Base-by-base conservation (phyloP, 768 basidiomycete genomes). In the Leccinum subtestaceum region DNA sequence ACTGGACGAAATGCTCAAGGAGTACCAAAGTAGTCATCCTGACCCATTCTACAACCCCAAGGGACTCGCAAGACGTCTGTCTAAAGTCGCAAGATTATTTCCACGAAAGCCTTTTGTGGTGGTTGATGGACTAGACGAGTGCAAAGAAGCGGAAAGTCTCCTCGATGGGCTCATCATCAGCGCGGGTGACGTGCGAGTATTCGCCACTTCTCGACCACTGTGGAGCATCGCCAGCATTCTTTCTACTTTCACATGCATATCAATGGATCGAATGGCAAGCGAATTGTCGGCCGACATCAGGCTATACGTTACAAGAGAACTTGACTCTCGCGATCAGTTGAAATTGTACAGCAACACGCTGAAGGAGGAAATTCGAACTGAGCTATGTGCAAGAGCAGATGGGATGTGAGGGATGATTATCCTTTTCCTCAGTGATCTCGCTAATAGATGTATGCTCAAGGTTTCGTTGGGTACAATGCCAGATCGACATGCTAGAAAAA, bases 71-170 rank as follows among this genome's bases (percentile, higher is more conserved):
- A 4, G 3, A 11, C 29, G 40, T 34, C 7, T 63, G 2, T 57
- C 11, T 19, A 46, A 12, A 25, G 21, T 58, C 0, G 34, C 61
- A 5, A 32, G 21, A 5, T 56, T 58, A 6, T 60, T 32, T 13
- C 43, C 49, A 5, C 51, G 12, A 2, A 58, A 54, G 21, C 56
- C 64, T 0, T 6, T 70, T 1, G 40, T 66, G 2, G 50, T 68
- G n/a, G 27, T 68, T 1, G 69, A 70, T 34, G 64, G 62, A 17
- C 61, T 70, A 2, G 66, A 70, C 23, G 69, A 70, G 17, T 70
- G 68, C 25, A 57, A 56, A 19, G 58, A 55, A 5, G 8, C 32
- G 2, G 49, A 61, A 17, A 56, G 23, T n/a, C 56, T 70, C 2
- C 55, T 69, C 1, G 52, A 43, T 1, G 59, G 57, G 19, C 62